phyloP scores from a whole-genome alignment of 148 eudicot species.

The Silene uniflora region DNA sequence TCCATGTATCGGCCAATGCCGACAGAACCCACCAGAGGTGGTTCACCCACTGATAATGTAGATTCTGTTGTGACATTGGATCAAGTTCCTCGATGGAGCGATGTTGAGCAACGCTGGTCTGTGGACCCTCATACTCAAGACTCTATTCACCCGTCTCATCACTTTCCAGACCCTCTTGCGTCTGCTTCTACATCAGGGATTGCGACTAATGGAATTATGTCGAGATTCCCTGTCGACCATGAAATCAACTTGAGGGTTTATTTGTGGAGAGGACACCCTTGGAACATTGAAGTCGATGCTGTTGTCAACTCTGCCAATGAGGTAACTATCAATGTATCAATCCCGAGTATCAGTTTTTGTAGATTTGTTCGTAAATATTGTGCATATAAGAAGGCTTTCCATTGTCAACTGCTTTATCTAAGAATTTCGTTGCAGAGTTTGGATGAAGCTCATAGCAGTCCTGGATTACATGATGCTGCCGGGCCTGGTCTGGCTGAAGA shows the following conservation, averaged over 20 bases:
- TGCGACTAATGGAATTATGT: slow-evolving; percentile 55
- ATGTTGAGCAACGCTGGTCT: slow-evolving; percentile 60
- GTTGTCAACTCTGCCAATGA: slow-evolving; percentile 98
- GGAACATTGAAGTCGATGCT: slow-evolving; percentile 99
- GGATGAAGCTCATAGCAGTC: slow-evolving; percentile 96
- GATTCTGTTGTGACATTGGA: slow-evolving; percentile 82
- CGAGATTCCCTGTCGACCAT: slow-evolving; percentile 86
- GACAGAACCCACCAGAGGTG: slow-evolving; percentile 60
- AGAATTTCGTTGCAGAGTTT: slow-evolving; percentile 45
- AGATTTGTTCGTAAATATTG: not conserved
- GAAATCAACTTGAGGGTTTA: slow-evolving; percentile 83
- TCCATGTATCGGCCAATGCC: slow-evolving; percentile 52
- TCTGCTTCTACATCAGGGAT: slow-evolving; percentile 55
- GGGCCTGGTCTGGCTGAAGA: slow-evolving; percentile 99
- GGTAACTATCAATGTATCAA: slow-evolving; percentile 34
- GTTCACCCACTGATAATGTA: slow-evolving; percentile 65
- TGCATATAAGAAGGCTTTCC: not conserved
- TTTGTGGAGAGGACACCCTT: slow-evolving; percentile 96
- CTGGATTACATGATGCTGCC: slow-evolving; percentile 97
- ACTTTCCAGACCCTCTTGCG: slow-evolving; percentile 80
- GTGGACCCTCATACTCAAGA: slow-evolving; percentile 56
- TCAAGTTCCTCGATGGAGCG: slow-evolving; percentile 95
- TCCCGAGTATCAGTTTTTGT: not conserved
- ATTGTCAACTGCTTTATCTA: not conserved
- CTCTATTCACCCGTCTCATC: slow-evolving; percentile 36